Evolutionary conservation across 1,284 basidiomycete species (phyloP).

Genomic region (Pseudozyma flocculosa): DNA sequence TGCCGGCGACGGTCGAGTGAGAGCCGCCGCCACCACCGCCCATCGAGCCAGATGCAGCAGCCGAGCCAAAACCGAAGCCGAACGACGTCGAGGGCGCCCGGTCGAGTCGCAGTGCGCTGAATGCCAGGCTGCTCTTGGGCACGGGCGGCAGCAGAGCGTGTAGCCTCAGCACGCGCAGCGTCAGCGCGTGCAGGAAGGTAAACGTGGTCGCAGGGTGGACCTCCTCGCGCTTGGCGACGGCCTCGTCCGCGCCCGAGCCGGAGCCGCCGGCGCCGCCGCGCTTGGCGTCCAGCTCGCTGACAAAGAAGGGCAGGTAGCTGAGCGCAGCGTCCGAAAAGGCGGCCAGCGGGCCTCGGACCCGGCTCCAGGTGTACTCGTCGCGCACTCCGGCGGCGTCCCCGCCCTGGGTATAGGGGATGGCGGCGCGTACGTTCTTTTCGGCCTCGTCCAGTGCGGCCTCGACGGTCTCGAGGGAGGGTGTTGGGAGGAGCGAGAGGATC

Average conservation of each 20-base stretch:
- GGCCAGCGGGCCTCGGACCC: constrained; percentile 37
- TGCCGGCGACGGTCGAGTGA: background rate
- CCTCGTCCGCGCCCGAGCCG: constrained; percentile 10
- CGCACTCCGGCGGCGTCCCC: constrained; percentile 18
- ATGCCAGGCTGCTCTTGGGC: constrained; percentile 27
- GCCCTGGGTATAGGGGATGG: constrained; percentile 31
- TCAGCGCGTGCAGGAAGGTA: constrained; percentile 40
- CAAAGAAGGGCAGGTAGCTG: constrained; percentile 44
- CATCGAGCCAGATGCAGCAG: background rate
- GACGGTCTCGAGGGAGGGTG: constrained; percentile 43
- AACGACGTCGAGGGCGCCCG: constrained; percentile 17
- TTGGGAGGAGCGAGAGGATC: constrained; percentile 46
- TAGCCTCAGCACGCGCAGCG: constrained; percentile 41
- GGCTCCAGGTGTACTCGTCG: constrained; percentile 48
- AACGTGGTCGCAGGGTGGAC: constrained; percentile 48
- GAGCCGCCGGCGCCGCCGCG: background rate
- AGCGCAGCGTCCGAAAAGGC: constrained; percentile 39
- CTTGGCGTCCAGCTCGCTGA: constrained; percentile 22
- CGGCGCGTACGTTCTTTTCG: constrained; percentile 33
- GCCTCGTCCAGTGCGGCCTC: constrained; percentile 38
- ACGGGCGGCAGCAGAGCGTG: constrained; percentile 36
- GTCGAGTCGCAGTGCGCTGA: constrained; percentile 16
- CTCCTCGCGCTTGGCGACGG: constrained; percentile 25
- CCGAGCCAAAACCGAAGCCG: constrained; percentile 8
- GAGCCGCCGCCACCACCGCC: constrained; percentile 5